Evolutionary conservation across 2,329 filamentous ascomycete genomes (phyloP), one percentile per base, ranked within the genome.

Genomic region (Elsinoe perseae): DNA sequence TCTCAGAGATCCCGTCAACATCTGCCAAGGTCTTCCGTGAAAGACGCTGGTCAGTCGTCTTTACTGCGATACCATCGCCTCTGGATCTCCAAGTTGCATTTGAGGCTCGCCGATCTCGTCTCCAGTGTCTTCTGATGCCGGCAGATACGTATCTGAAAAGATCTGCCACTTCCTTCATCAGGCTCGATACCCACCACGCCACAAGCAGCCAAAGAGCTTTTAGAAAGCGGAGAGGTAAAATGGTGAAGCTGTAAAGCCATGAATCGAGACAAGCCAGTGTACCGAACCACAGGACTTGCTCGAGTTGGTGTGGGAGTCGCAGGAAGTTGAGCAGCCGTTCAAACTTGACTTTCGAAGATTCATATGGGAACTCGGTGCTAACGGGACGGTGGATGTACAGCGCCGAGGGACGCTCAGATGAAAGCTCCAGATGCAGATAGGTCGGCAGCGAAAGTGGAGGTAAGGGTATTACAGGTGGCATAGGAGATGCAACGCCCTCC

Each of bases 201-300:
- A 83, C 69, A 23, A 98, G 73, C 2, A 97, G 83, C 18, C 82
- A 82, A 0, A 92, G 65, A 1, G 93, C 92, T 58, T 91, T 86
- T 55, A 87, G 70, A 64, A 98, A 97, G 2, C 93, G 82, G 58
- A 98, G 79, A 0, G 93, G 93, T 0, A 98, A 75, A 43, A 98
- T 95, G 0, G 93, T 98, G 64, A 98, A 95, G 0, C 89, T 95
- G 72, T 96, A 93, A 1, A 98, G 80, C 90, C 92, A 98, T 1
- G 92, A 87, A 69, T 98, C 93, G 4, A 98, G 77, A 71, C 93
- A 98, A 5, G 92, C 91, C 30, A 97, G 72, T 0, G 88, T 85
- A 5, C 93, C 93, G 71, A 98, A 97, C 58, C 84, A 83, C 4
- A 98, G 79, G 0, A 91, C 86, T 44, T 86, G 81, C 72, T 98